A percentile compares a stretch with the other conserved stretches of the same genome.
Conservation (phyloP, 805 yeast species). For the Jamesozyma piceae region DNA sequence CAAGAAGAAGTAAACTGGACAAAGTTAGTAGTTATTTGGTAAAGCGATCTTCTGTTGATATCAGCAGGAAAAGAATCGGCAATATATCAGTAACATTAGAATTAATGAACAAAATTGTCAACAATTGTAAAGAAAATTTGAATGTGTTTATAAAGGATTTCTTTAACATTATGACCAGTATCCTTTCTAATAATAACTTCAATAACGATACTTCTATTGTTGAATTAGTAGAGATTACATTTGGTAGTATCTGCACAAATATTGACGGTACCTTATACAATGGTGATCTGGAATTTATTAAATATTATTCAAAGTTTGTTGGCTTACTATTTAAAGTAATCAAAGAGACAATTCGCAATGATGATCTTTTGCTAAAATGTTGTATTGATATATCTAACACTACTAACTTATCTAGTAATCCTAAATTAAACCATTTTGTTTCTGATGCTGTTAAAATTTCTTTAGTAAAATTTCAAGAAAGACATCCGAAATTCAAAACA, state of each 20-base stretch:
- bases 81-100: constrained; percentile 75
- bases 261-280: constrained; percentile 55
- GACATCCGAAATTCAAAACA: constrained; percentile 17
- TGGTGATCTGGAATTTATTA: constrained; percentile 54
- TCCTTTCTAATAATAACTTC: constrained; percentile 32
- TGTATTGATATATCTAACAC: constrained; percentile 27
- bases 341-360: constrained; percentile 19
- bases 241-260: constrained; percentile 38
- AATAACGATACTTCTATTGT: constrained; percentile 55
- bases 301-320: constrained; percentile 34
- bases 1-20: constrained; percentile 79
- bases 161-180: constrained; percentile 45
- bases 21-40: constrained; percentile 69
- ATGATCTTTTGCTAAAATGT: constrained; percentile 25
- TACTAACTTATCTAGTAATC: constrained; percentile 22
- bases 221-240: constrained; percentile 43
- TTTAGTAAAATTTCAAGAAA: constrained; percentile 22
- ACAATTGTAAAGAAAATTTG: constrained; percentile 71
- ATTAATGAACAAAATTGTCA: constrained; percentile 59
- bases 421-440: constrained; percentile 22
- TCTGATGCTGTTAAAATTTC: constrained; percentile 19
- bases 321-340: constrained; percentile 25
- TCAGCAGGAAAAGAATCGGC: constrained; percentile 55
- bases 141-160: constrained; percentile 71
- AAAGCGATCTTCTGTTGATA: constrained; percentile 52